phyloP scores from a whole-genome alignment of 2,329 filamentous ascomycete species.

The Arthrinium phaeospermum region DNA sequence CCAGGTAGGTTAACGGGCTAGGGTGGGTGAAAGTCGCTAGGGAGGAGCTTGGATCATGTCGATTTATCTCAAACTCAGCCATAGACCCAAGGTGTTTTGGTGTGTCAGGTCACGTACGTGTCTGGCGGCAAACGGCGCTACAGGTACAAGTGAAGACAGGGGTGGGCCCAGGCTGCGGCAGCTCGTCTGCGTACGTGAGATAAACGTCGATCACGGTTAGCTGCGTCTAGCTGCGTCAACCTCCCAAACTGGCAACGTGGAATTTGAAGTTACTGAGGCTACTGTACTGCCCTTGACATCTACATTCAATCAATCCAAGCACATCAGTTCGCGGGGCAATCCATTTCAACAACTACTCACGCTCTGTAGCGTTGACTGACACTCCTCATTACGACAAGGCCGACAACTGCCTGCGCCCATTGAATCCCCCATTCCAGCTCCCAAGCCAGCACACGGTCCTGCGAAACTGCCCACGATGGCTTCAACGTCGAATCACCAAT shows the following conservation, averaged over 20 bases:
- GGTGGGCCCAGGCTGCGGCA: no score
- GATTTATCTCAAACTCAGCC: no score
- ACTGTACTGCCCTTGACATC: not conserved
- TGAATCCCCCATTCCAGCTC: not conserved
- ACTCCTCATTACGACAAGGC: not conserved
- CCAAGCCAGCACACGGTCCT: constrained; percentile 17
- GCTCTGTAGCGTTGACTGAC: not conserved
- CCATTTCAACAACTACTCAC: not conserved
- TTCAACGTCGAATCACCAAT: constrained; percentile 58
- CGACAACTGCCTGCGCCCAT: not conserved
- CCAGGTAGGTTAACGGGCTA: not conserved
- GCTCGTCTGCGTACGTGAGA: no score
- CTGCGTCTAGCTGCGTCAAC: constrained; percentile 14
- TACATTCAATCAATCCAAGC: not conserved
- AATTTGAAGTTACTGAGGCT: not conserved
- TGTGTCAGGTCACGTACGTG: no score
- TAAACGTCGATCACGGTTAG: not conserved
- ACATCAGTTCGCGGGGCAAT: not conserved
- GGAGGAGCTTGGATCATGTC: constrained; percentile 17
- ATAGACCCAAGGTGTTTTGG: no score
- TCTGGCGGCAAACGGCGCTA: no score
- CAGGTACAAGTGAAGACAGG: no score
- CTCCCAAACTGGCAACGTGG: constrained; percentile 13
- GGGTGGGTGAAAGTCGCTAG: not conserved
- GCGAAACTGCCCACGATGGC: constrained; percentile 39